Evolutionary conservation across 495 filamentous ascomycete species (phyloP), one percentile per base, ranked within the genome.

Genomic region (Lichina pygmaea): DNA sequence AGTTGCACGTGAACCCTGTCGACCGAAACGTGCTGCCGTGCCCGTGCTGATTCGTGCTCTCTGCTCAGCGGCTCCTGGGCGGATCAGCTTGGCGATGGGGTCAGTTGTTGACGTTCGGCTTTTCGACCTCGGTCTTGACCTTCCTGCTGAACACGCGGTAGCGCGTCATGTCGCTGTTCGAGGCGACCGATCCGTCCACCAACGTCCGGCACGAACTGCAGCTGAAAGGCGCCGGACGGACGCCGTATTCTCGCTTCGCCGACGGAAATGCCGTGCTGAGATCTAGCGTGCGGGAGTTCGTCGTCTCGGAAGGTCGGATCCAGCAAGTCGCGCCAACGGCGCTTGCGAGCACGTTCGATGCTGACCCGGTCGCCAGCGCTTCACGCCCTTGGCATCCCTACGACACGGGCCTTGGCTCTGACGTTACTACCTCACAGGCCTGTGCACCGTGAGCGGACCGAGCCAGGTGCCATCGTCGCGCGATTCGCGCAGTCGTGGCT

Each of bases 201-300:
- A 67, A 68, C 1, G 63, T 52, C 12, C 70, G 85, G 6, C 93
- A 89, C 56, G 89, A 97, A 58, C 55, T 95, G 8, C 89, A 94
- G 55, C 66, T 97, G 42, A 97, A 92, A 60, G 89, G 89, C 17
- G 86, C 89, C 30, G 89, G 89, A 3, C 64, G 73, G 50, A 97
- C 89, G 4, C 89, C 89, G 0, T 97, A 95, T 58, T 89, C 81
- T 16, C 77, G 89, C 10, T 97, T 95, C 52, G 89, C 89, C n/a
- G 89, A 97, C 60, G 89, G 89, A 31, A 86, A 89, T 55, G 89
- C 89, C 3, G 89, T 95, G 9, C 65, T 97, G 16, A 64, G 89
- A 42, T 85, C 77, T 31, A 86, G 80, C 54, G 91, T 97, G 48
- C 72, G 89, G 34, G 89, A 97, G 66, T 97, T 84, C 51, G 56